These are phyloP conservation scores for Talaromyces sp. DNA, from an alignment of 2,329 filamentous ascomycete genomes.

Conservation along the genomic window DNA sequence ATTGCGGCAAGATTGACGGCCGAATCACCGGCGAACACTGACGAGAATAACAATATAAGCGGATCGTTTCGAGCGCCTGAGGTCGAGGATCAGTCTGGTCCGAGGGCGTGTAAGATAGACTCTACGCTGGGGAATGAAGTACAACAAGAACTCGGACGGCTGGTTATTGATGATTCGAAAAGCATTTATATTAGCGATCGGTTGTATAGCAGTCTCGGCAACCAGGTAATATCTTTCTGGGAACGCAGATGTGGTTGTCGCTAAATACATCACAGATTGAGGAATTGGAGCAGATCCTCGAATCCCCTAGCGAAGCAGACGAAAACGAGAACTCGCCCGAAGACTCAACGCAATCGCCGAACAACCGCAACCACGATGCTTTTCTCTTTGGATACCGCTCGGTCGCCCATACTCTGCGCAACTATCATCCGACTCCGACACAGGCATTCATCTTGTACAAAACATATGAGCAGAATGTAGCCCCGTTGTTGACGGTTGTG, in stretches of 20 bases:
- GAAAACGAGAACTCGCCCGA: slow-evolving; percentile 51
- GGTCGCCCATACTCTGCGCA: slow-evolving; percentile 52
- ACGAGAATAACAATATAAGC: slow-evolving; percentile 3
- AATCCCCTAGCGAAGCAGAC: slow-evolving; percentile 53
- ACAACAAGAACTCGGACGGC: slow-evolving; percentile 49
- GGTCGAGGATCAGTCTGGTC: background rate
- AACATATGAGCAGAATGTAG: slow-evolving; percentile 59
- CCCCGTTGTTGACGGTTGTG: slow-evolving; percentile 59
- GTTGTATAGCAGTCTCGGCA: slow-evolving; percentile 59
- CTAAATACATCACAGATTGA: slow-evolving; percentile 46
- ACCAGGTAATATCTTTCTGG: slow-evolving; percentile 46
- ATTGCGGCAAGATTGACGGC: slow-evolving; percentile 4
- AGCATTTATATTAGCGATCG: slow-evolving; percentile 61
- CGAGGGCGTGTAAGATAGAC: background rate
- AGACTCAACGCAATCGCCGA: slow-evolving; percentile 30
- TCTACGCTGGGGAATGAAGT: background rate
- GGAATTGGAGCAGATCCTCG: slow-evolving; percentile 60
- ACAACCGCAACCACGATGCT: slow-evolving; percentile 53
- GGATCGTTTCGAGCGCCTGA: background rate
- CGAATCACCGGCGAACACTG: slow-evolving; percentile 7
- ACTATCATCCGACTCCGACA: slow-evolving; percentile 53
- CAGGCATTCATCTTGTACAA: slow-evolving; percentile 55
- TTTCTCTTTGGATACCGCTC: slow-evolving; percentile 62
- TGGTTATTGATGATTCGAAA: slow-evolving; percentile 58
- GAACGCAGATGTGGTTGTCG: background rate